Conservation (phyloP, 169 alveolate genomes). For the Eimeria necatrix region DNA sequence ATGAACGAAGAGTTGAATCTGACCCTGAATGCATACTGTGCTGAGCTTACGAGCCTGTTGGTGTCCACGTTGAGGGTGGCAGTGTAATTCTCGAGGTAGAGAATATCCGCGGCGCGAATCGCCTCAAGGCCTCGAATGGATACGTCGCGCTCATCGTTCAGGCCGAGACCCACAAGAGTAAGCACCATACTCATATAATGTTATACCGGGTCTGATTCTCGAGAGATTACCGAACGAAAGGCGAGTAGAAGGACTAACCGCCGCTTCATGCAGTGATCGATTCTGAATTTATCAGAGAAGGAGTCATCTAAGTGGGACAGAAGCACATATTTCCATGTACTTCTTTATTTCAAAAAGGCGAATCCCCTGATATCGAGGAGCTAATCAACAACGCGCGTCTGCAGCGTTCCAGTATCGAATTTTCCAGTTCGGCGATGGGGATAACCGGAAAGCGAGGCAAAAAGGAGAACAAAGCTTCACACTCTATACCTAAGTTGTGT, state of each 20-base stretch:
- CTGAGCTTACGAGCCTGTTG: conserved; percentile 85
- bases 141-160: conserved; percentile 91
- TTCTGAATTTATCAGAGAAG: not conserved
- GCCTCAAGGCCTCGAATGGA: conserved; percentile 91
- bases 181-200: conserved; percentile 79
- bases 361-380: no score
- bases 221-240: not conserved
- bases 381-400: no score
- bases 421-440: not conserved
- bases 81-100: conserved; percentile 93
- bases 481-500: no score
- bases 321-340: no score
- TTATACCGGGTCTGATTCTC: not conserved
- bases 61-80: conserved; percentile 89
- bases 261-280: conserved; percentile 8
- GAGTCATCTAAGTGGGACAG: no score
- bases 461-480: not conserved
- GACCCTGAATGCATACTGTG: not conserved
- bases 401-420: no score
- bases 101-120: conserved; percentile 85
- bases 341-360: no score
- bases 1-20: no score
- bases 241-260: not conserved
- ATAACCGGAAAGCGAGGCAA: not conserved
- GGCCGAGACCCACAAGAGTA: conserved; percentile 93